Base-by-base conservation (phyloP, 768 basidiomycete species). In the Lactifluus rugatus region DNA sequence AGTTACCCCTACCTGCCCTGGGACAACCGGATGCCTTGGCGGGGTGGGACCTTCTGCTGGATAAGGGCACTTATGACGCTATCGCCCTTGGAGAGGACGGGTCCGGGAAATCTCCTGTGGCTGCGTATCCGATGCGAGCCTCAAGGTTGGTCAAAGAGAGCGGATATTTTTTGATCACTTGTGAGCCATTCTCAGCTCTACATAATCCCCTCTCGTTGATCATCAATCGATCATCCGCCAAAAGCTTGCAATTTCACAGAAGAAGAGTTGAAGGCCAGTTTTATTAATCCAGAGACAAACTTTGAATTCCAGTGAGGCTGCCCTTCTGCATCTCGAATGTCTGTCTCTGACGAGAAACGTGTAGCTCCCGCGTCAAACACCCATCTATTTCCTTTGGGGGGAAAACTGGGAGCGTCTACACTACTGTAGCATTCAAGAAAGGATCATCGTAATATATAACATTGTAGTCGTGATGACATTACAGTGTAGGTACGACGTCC, bases 61-160 rank as follows among this genome's bases (percentile, higher is more conserved):
- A 93, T 70, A 93, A 93, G 68, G 90, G 90, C n/a, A 93, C 90
- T 0, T 89, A 82, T 66, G 90, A 93, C 65, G 89, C 90, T 5
- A 90, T 92, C 50, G 85, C 88, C 0, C 71, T 93, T 39, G 84
- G 79, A 50, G 75, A 76, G 66, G 81, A 84, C 42, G 75, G 71
- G 5, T 64, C 68, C 37, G 87, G 84, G 21, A 68, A 64, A 42
- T 73, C 77, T 1, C 83, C 84, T 1, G 78, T 78, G 0, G 70
- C 74, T n/a, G 68, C 65, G 17, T 92, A 93, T 68, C 87, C 85
- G 3, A 65, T 62, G 46, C 79, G 82, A 13, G 78, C 86, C 21
- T 71, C 73, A 13, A 69, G 70, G 39, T 67, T 88, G 54, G 74
- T 93, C 25, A 82, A 79, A 65, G 78, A 82, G 6, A 84, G 83